Evolutionary conservation across 208 protist species (phyloP), one percentile per base, ranked within the genome.

Genomic region (Phytomonas sp.): DNA sequence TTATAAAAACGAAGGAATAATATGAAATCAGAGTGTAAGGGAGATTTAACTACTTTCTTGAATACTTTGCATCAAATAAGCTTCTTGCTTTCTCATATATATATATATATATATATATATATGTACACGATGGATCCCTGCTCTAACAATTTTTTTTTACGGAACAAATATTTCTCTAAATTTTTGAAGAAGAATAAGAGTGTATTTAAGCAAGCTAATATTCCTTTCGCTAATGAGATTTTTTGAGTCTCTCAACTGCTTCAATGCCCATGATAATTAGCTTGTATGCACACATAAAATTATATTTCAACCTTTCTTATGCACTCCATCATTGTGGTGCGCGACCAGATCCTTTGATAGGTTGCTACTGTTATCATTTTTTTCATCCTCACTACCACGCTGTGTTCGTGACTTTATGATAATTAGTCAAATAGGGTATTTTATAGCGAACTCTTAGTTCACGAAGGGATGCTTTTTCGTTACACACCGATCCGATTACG

Each of bases 401-500:
- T 6, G 46, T 26, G 20, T 26, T 56, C 23, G 11, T 26, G 20
- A 20, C 46, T 56, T 56, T 56, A 7, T 23, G 17, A 26, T 56
- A 26, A 56, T 56, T 6, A 20, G 33, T 34, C 33, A 34, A 34
- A 56, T 26, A 56, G 6, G 46, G 46, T 56, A 56, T 56, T 56
- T 26, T 56, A 5, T 56, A 56, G 20, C 20, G 20, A 56, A 26
- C 20, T 7, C 46, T 20, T 26, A 7, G 60, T 64, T 29, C 31
- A n/a, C 15, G 26, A 17, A 32, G 26, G 5, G 15, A 37, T 70
- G 46, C 13, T 30, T 70, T 37, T 62, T 70, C 40, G n/a, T 70
- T 46, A 70, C 34, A 37, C 40, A 61, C 26, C 0, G 28, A 60
- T 66, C 82, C 81, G 5, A 32, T 33, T 20, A 31, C 76, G n/a